Base-by-base conservation (phyloP, 2,329 filamentous ascomycete genomes). In the Beauveria medogensis region DNA sequence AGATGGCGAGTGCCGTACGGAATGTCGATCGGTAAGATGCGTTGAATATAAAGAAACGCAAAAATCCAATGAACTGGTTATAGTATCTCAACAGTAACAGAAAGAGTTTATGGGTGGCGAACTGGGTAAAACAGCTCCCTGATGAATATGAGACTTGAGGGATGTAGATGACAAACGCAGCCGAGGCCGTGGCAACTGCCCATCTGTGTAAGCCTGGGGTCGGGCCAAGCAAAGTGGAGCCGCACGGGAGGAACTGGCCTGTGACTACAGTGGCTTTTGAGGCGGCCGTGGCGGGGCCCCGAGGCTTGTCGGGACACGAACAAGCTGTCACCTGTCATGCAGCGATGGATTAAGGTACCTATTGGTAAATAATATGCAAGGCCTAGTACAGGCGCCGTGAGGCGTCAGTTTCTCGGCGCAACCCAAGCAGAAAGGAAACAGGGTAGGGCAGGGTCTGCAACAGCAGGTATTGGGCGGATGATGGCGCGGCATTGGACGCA, bases 111-210 rank as follows among this genome's bases (percentile, higher is more conserved):
- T 52, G 6, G 28, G 7, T 16, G 26, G 8, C 8, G 18, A 2
- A n/a, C n/a, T 4, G n/a, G 41, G 34, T 20, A 9, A 34, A 5
- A 37, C 6, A 24, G 37, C 14, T 40, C 52, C 4, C 37, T 9
- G 18, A 43, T 26, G 10, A 26, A 16, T 28, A 30, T 20, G 14
- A 44, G 22, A n/a, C 5, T 5, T n/a, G 22, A 55, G 51, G 51
- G 37, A 48, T 57, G 44, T 50, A 58, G 55, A 52, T 43, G 55
- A 52, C 55, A 47, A 50, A 41, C 47, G 46, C 24, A 51, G 55
- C 55, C 55, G 55, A 59, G 55, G 55, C 55, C 47, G 55, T 51
- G 47, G 55, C 43, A 26, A 57, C 34, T 37, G 34, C 34, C 34
- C 12, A 16, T 10, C 34, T 37, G 34, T 37, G 41, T 20, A 56